phyloP scores from a whole-genome alignment of 371 early-diverging fungal genomes.

The Mortierella sp. region DNA sequence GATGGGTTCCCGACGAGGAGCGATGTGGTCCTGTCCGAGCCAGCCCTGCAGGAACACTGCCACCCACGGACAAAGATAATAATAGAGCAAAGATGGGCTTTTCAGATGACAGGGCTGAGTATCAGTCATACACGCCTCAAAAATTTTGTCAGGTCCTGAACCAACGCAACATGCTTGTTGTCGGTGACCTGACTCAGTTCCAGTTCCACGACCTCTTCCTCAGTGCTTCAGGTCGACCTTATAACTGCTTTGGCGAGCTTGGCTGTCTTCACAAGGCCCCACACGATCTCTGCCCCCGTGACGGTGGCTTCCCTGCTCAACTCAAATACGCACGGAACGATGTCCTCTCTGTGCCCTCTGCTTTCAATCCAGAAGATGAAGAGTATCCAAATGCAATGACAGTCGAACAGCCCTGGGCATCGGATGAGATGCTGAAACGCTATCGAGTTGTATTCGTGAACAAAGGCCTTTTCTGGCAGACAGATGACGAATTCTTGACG shows the following conservation, averaged over 20 bases:
- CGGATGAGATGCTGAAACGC: slow-evolving; percentile 45
- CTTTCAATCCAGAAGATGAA: slow-evolving; percentile 41
- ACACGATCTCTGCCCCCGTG: slow-evolving; percentile 21
- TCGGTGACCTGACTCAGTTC: slow-evolving; percentile 66
- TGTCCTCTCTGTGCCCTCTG: slow-evolving; percentile 56
- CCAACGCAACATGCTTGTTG: slow-evolving; percentile 54
- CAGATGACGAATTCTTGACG: slow-evolving; percentile 57
- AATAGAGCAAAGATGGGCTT: slow-evolving; percentile 5
- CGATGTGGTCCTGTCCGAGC: slow-evolving; percentile 24
- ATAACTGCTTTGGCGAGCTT: slow-evolving; percentile 65
- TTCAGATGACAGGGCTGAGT: slow-evolving; percentile 16
- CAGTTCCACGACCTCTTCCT: slow-evolving; percentile 66
- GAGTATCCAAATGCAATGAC: slow-evolving; percentile 55
- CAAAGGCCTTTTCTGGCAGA: slow-evolving; percentile 56
- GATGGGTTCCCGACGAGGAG: slow-evolving; percentile 43
- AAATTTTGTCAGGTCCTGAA: slow-evolving; percentile 25
- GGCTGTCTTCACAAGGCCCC: slow-evolving; percentile 54
- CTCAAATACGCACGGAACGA: slow-evolving; percentile 68
- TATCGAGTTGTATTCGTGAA: slow-evolving; percentile 64
- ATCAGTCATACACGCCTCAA: slow-evolving; percentile 9
- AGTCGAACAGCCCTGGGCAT: slow-evolving; percentile 63
- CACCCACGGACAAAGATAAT: not conserved
- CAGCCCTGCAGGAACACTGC: not conserved
- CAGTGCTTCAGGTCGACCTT: slow-evolving; percentile 58
- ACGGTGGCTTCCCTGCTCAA: slow-evolving; percentile 15